These are phyloP conservation scores for Solanum boliviense DNA, from an alignment of 257 asterid genomes.

Conservation along the genomic window DNA sequence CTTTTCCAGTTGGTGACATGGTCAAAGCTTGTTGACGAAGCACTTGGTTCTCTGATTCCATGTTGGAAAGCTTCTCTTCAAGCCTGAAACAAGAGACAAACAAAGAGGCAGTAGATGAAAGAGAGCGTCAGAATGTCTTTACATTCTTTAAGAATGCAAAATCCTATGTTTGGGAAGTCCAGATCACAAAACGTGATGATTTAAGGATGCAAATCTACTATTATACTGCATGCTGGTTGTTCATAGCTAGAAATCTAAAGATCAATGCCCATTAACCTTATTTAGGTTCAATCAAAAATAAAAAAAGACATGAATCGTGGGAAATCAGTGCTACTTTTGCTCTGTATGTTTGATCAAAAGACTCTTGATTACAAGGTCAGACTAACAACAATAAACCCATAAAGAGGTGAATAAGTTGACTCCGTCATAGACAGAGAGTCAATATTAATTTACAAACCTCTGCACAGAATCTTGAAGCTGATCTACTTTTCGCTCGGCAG, in stretches of 20 bases:
- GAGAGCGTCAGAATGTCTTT: not conserved
- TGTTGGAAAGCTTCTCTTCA: constrained; percentile 90
- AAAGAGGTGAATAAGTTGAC: not conserved
- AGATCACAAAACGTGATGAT: not conserved
- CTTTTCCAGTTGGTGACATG: constrained; percentile 91
- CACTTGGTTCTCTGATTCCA: constrained; percentile 94
- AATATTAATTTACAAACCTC: constrained; percentile 35
- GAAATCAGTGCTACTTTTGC: not conserved
- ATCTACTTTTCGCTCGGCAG: constrained; percentile 56
- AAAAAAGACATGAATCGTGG: not conserved
- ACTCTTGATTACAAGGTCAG: not conserved
- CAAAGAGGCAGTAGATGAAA: not conserved
- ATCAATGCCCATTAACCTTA: not conserved
- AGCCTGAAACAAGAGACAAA: constrained; percentile 42
- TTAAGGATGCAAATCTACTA: not conserved
- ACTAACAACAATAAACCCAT: not conserved
- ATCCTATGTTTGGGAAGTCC: not conserved
- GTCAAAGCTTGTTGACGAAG: constrained; percentile 96
- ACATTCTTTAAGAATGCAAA: not conserved
- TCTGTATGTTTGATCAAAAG: not conserved
- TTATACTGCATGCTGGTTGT: not conserved
- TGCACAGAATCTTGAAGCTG: constrained; percentile 81
- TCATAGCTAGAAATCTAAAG: not conserved
- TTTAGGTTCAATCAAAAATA: not conserved
- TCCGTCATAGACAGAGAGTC: not conserved